A percentile compares a stretch with the other conserved stretches of the same genome.
Evolutionary conservation across 208 protist species (phyloP).

Genomic region (Tetramitus jugosus): DNA sequence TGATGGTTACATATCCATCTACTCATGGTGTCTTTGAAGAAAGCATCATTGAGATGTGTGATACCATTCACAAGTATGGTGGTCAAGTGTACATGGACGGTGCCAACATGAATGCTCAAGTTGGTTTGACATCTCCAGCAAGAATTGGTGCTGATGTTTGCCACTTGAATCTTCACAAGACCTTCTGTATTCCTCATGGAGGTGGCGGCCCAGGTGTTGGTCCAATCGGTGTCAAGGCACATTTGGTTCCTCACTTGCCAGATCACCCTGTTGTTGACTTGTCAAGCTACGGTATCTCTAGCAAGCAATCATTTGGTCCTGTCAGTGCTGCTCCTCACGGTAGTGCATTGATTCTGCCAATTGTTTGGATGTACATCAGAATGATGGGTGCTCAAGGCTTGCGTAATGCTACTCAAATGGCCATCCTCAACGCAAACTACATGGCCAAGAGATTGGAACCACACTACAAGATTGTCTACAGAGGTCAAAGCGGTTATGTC

Average conservation of each 20-base stretch:
- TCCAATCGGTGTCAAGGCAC: constrained; percentile 83
- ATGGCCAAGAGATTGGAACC: constrained; percentile 79
- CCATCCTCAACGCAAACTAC: constrained; percentile 97
- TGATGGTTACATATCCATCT: constrained; percentile 97
- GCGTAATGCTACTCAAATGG: constrained; percentile 75
- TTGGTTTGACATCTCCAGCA: constrained; percentile 84
- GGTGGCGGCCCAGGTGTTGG: constrained; percentile 94
- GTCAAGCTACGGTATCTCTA: constrained; percentile 41
- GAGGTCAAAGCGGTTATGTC: constrained; percentile 55
- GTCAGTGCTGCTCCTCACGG: constrained; percentile 85
- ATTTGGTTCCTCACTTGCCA: constrained; percentile 84
- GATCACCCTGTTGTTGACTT: constrained; percentile 51
- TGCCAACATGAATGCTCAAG: constrained; percentile 95
- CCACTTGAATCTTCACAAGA: constrained; percentile 98
- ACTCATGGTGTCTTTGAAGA: constrained; percentile 96
- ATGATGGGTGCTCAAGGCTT: constrained; percentile 84
- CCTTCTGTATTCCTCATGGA: constrained; percentile 56
- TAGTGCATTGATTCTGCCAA: constrained; percentile 82
- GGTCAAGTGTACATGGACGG: constrained; percentile 95
- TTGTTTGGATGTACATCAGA: constrained; percentile 87
- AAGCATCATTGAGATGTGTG: constrained; percentile 68
- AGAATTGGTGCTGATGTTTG: constrained; percentile 93
- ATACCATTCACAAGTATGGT: constrained; percentile 73
- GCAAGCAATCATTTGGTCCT: constrained; percentile 63
- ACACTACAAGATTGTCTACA: constrained; percentile 87